A percentile compares a stretch with the other conserved stretches of the same genome.
Evolutionary conservation across 164 flowering plant genomes (phyloP).

Genomic region (Aristolochia californica): DNA sequence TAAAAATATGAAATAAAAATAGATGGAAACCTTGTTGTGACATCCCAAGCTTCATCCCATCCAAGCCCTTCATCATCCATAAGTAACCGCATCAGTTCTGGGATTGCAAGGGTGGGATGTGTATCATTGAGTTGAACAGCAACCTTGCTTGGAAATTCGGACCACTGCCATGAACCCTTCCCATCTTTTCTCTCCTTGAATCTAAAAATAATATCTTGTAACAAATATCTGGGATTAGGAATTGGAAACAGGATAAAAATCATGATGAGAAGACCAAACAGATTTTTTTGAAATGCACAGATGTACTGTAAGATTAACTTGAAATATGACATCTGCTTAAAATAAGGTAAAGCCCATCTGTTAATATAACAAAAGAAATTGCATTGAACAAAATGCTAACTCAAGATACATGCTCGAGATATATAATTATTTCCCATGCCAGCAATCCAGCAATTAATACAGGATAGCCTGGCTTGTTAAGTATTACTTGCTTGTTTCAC

Average conservation of each 20-base stretch:
- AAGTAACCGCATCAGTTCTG: conserved; percentile 87
- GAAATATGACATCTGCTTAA: too few species aligned
- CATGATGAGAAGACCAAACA: not conserved
- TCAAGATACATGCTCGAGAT: too few species aligned
- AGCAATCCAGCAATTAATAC: too few species aligned
- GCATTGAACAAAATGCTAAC: too few species aligned
- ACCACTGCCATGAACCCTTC: conserved; percentile 49
- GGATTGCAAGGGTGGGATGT: conserved; percentile 96
- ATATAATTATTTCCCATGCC: too few species aligned
- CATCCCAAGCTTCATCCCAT: conserved; percentile 99
- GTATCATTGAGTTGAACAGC: conserved; percentile 97
- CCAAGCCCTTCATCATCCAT: conserved; percentile 96
- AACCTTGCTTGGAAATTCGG: conserved; percentile 82
- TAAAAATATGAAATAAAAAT: too few species aligned
- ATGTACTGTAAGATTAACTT: too few species aligned
- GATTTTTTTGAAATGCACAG: too few species aligned
- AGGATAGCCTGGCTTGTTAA: too few species aligned
- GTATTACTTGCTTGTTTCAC: too few species aligned
- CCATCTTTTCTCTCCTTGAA: conserved; percentile 75
- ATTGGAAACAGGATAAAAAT: not conserved
- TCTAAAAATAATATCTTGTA: conserved; percentile 81
- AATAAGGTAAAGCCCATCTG: too few species aligned
- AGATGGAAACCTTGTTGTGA: conserved; percentile 51
- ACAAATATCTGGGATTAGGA: conserved; percentile 2
- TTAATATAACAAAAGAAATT: too few species aligned